Base-by-base conservation (phyloP, 2,329 filamentous ascomycete species). In the Pseudocercospora eumusae region DNA sequence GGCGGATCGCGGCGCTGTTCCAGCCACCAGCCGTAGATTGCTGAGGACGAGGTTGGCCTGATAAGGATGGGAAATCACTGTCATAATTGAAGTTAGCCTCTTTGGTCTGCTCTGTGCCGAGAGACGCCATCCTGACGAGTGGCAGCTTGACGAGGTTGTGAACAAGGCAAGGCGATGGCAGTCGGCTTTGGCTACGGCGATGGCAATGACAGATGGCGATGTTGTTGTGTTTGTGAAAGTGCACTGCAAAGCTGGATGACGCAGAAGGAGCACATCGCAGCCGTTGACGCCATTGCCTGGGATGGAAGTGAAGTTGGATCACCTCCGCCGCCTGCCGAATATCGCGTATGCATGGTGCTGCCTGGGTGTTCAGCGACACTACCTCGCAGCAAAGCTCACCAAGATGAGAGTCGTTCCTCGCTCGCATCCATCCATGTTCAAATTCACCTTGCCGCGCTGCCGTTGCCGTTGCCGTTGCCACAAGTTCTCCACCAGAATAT, bases 31-130 rank as follows among this genome's bases (percentile, higher is more conserved):
- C 81, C 61, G 80, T 83, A 58, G 52, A 54, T 18, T 83, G 81
- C 60, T 83, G 80, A 66, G 82, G 78, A 71, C 85, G 83, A 31
- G 84, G 79, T 18, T 81, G 80, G 60, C 83, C 82, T 49, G 84
- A 86, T 68, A 88, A 75, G 10, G 83, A 85, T 52, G 85, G 85
- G 61, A 88, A 88, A 71, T 88, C 85, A 71, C 85, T 88, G 64
- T 55, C n/a, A 52, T 63, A 68, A 6, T 40, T 40, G 36, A 40
- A 40, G 55, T 59, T 64, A 57, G 62, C 72, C 63, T 60, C 9
- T 52, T 25, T 62, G 28, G 23, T 13, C 42, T 9, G 13, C 31
- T 20, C 2, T n/a, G 25, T 28, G 23, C 25, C 50, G 11, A 27
- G 25, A 33, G 27, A n/a, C 44, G 49, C 31, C 53, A 53, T 62